phyloP scores from a whole-genome alignment of 2,329 filamentous ascomycete genomes.

The Ascochyta viciae-villosae region DNA sequence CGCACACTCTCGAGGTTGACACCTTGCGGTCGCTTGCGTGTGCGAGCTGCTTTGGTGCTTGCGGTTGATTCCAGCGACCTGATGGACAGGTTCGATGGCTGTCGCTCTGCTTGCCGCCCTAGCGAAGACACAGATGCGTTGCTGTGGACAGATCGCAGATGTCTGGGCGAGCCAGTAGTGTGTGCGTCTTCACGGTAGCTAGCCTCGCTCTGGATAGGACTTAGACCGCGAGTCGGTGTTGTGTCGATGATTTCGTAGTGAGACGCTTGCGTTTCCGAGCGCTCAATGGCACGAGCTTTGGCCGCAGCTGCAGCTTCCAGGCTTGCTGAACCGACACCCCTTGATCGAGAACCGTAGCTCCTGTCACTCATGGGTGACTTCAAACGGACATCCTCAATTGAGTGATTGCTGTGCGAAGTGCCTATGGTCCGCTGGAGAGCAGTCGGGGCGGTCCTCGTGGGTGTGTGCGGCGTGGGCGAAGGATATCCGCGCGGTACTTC shows the following conservation, averaged over 20 bases:
- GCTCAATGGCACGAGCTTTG: slow-evolving; percentile 47
- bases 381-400: slow-evolving; percentile 59
- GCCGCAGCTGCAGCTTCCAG: slow-evolving; percentile 48
- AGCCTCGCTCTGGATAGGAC: slow-evolving; percentile 90
- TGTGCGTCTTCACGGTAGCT: slow-evolving; percentile 64
- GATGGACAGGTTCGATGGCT: slow-evolving; percentile 65
- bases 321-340: slow-evolving; percentile 30
- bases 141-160: slow-evolving; percentile 55
- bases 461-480: slow-evolving; percentile 65
- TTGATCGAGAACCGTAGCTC: slow-evolving; percentile 50
- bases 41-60: slow-evolving; percentile 63
- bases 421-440: slow-evolving; percentile 67
- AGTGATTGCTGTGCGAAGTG: slow-evolving; percentile 68
- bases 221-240: slow-evolving; percentile 68
- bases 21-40: slow-evolving; percentile 60
- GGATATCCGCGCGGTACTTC: slow-evolving; percentile 68
- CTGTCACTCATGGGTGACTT: slow-evolving; percentile 54
- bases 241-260: slow-evolving; percentile 47
- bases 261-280: slow-evolving; percentile 42
- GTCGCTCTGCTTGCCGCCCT: slow-evolving; percentile 62
- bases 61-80: slow-evolving; percentile 65
- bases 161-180: slow-evolving; percentile 51
- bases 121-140: slow-evolving; percentile 65
- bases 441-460: slow-evolving; percentile 67
- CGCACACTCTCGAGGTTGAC: slow-evolving; percentile 60